Evolutionary conservation across 2,329 filamentous ascomycete species (phyloP).

Genomic region (Fusarium robinianum): DNA sequence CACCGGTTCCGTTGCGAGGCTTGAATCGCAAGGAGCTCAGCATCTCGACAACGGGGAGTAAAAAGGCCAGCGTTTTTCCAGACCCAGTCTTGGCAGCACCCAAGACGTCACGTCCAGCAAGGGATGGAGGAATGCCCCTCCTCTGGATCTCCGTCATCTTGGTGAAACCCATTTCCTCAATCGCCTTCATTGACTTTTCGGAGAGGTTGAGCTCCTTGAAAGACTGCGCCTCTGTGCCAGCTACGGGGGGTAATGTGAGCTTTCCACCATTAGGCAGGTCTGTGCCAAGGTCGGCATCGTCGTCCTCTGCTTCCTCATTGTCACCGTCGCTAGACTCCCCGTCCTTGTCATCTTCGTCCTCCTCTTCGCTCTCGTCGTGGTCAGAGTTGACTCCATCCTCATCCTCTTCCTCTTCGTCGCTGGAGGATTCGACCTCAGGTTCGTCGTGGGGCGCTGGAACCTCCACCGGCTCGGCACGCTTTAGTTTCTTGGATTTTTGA

Average conservation of each 20-base stretch:
- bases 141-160: conserved; percentile 96
- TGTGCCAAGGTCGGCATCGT: conserved; percentile 40
- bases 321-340: conserved; percentile 34
- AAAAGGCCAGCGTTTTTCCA: conserved; percentile 92
- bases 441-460: conserved; percentile 37
- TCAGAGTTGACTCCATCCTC: conserved; percentile 39
- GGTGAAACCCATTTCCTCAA: conserved; percentile 88
- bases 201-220: conserved; percentile 86
- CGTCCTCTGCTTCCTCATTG: conserved; percentile 34
- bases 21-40: conserved; percentile 89
- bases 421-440: conserved; percentile 32
- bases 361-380: conserved; percentile 33
- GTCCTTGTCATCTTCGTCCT: conserved; percentile 37
- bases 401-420: conserved; percentile 39
- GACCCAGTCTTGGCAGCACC: conserved; percentile 96
- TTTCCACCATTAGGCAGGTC: conserved; percentile 45
- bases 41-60: conserved; percentile 95
- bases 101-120: conserved; percentile 89
- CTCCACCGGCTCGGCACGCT: conserved; percentile 40
- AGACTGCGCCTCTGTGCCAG: conserved; percentile 63
- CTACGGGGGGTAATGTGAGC: conserved; percentile 58
- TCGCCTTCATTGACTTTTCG: conserved; percentile 85
- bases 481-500: conserved; percentile 50
- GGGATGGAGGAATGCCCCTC: conserved; percentile 80
- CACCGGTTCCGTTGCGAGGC: conserved; percentile 89